phyloP scores from a whole-genome alignment of 2,329 filamentous ascomycete species.

The Chalara sp. region DNA sequence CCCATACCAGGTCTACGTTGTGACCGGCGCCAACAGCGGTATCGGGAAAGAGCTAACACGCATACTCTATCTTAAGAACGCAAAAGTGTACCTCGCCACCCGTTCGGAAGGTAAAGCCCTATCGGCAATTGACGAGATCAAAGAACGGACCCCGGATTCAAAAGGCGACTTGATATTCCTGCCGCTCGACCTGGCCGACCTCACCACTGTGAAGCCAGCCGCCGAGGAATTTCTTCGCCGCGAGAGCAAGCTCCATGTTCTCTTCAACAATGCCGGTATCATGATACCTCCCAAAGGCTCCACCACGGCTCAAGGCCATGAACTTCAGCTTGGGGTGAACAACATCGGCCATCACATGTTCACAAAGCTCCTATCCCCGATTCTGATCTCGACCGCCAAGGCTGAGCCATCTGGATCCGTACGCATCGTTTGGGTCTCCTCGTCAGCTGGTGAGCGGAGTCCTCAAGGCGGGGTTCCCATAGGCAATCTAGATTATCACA shows the following conservation, averaged over 20 bases:
- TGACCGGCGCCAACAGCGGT: slow-evolving; percentile 29
- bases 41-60: slow-evolving; percentile 29
- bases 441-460: slow-evolving; percentile 14
- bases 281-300: slow-evolving; percentile 26
- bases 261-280: slow-evolving; percentile 31
- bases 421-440: slow-evolving; percentile 25
- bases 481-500: slow-evolving; percentile 12
- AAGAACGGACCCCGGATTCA: slow-evolving; percentile 16
- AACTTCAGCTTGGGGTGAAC: slow-evolving; percentile 29
- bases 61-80: slow-evolving; percentile 32
- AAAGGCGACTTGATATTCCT: slow-evolving; percentile 29
- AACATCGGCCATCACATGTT: slow-evolving; percentile 28
- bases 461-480: slow-evolving; percentile 9
- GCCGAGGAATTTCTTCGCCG: slow-evolving; percentile 26
- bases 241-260: slow-evolving; percentile 30
- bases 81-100: slow-evolving; percentile 34
- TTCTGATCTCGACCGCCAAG: slow-evolving; percentile 22
- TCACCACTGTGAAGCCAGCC: slow-evolving; percentile 28
- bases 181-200: slow-evolving; percentile 28
- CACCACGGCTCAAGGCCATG: slow-evolving; percentile 25
- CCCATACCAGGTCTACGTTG: slow-evolving; percentile 21
- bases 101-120: slow-evolving; percentile 31
- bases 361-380: slow-evolving; percentile 26
- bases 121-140: slow-evolving; percentile 31
- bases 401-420: slow-evolving; percentile 15